Evolutionary conservation across 306 rosid species (phyloP), one percentile per base, ranked within the genome.

Genomic region (Gleditsia sinensis): DNA sequence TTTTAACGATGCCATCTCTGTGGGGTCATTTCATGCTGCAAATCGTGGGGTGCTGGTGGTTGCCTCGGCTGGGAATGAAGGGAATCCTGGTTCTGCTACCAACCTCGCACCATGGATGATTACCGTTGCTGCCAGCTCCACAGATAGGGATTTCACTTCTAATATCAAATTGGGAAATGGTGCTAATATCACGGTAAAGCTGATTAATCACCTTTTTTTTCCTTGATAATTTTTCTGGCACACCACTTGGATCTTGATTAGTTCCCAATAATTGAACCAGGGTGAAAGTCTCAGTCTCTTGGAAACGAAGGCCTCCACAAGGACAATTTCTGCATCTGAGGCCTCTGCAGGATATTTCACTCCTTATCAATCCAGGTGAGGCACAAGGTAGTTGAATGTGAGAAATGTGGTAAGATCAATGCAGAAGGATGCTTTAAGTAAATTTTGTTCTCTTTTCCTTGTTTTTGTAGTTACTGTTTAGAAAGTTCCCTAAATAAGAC

Each of bases 281-380:
- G 97, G 97, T 64, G 97, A 87, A 72, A 91, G 97, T 84, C 82
- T 89, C 19, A 91, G 92, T 66, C 76, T 81, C 53, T 32, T 79
- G 33, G 88, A 78, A 82, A 87, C 89, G 97, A 84, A 84, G 48
- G 86, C 75, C 63, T 79, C 94, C 6, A 63, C 88, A 36, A 84
- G 89, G 42, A 81, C 89, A 77, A 89, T 91, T 65, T 82, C 94
- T 6, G 97, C 88, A 32, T 83, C 97, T 16, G 81, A 67, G 75
- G 94, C 92, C 56, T 70, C 32, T 67, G 95, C 88, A 43, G 97
- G 97, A 82, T 89, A 87, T 58, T 91, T 91, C 63, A 91, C 97
- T 81, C 89, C 97, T 39, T 89, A 91, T 74, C 95, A 91, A 91
- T 91, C 97, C 97, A 91, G 97, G 97, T 91, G 97, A 91, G 85